Evolutionary conservation across 2,329 filamentous ascomycete genomes (phyloP).

Genomic region (Cercospora janseana): DNA sequence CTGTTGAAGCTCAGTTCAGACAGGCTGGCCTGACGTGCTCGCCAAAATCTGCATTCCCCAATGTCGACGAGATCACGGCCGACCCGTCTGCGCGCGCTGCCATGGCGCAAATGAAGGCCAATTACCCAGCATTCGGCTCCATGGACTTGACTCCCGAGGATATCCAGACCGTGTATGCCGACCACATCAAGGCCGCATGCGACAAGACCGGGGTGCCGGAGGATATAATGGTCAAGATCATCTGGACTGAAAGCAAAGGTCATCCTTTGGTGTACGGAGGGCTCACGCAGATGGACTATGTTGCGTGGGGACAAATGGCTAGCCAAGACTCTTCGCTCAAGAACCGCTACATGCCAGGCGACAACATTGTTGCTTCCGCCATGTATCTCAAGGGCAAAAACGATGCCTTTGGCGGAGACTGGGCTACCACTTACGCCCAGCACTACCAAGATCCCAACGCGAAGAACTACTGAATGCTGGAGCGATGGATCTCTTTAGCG

Average conservation of each 20-base stretch:
- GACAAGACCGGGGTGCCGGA: slow-evolving; percentile 16
- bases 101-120: slow-evolving; percentile 16
- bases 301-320: slow-evolving; percentile 18
- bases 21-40: slow-evolving; percentile 16
- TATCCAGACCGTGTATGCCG: slow-evolving; percentile 18
- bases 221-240: slow-evolving; percentile 19
- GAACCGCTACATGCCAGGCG: slow-evolving; percentile 17
- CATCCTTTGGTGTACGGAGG: slow-evolving; percentile 19
- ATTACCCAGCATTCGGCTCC: slow-evolving; percentile 18
- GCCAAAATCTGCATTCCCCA: slow-evolving; percentile 11
- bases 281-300: slow-evolving; percentile 15
- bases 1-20: slow-evolving; percentile 9
- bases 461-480: neutral
- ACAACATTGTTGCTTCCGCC: slow-evolving; percentile 16
- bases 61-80: slow-evolving; percentile 16
- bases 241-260: slow-evolving; percentile 22
- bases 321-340: slow-evolving; percentile 9
- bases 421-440: slow-evolving; percentile 9
- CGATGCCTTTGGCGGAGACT: slow-evolving; percentile 8
- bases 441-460: slow-evolving; percentile 17
- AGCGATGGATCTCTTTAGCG: neutral
- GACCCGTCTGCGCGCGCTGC: slow-evolving; percentile 17
- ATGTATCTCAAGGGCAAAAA: slow-evolving; percentile 14
- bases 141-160: slow-evolving; percentile 22
- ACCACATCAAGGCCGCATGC: slow-evolving; percentile 15